These are phyloP conservation scores for Lachancea waltii DNA, from an alignment of 805 yeast species.

Conservation along the genomic window DNA sequence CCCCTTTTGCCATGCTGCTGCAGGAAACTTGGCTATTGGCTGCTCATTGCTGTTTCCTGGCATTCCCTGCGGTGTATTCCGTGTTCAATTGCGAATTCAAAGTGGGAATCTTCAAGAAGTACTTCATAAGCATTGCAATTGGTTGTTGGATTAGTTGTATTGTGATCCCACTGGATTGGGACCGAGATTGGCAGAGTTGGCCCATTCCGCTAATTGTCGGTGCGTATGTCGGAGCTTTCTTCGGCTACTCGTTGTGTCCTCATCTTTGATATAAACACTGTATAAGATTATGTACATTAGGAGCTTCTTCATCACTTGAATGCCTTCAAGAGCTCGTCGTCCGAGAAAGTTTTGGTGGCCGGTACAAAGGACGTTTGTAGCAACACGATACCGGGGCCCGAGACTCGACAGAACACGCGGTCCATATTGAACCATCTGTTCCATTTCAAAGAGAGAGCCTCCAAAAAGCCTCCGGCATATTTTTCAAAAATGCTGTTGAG, in stretches of 20 bases:
- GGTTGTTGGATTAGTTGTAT: slow-evolving; percentile 92
- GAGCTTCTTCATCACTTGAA: slow-evolving; percentile 1
- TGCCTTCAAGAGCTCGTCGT: slow-evolving; percentile 11
- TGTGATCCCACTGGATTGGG: slow-evolving; percentile 97
- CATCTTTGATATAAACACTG: slow-evolving; percentile 17
- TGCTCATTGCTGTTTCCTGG: slow-evolving; percentile 52
- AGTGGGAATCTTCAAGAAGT: slow-evolving; percentile 38
- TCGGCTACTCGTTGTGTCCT: slow-evolving; percentile 47
- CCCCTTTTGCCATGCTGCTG: slow-evolving; percentile 55
- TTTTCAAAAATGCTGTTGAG: slow-evolving; percentile 4
- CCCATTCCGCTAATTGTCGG: slow-evolving; percentile 85
- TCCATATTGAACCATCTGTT: slow-evolving; percentile 14
- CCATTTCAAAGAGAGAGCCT: slow-evolving; percentile 12
- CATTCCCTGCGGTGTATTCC: slow-evolving; percentile 59
- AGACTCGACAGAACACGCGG: slow-evolving; percentile 20
- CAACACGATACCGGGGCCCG: slow-evolving; percentile 31
- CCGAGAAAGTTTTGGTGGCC: slow-evolving; percentile 10
- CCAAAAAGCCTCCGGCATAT: slow-evolving; percentile 8
- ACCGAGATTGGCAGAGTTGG: slow-evolving; percentile 94
- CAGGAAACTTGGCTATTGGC: slow-evolving; percentile 55
- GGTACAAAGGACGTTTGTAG: slow-evolving; percentile 21
- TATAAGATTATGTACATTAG: slow-evolving; percentile 6
- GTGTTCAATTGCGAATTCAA: slow-evolving; percentile 47
- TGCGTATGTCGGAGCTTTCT: slow-evolving; percentile 61
- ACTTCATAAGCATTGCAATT: slow-evolving; percentile 33